Evolutionary conservation across 2,329 filamentous ascomycete genomes (phyloP).

Genomic region (Endocalyx cinctus): DNA sequence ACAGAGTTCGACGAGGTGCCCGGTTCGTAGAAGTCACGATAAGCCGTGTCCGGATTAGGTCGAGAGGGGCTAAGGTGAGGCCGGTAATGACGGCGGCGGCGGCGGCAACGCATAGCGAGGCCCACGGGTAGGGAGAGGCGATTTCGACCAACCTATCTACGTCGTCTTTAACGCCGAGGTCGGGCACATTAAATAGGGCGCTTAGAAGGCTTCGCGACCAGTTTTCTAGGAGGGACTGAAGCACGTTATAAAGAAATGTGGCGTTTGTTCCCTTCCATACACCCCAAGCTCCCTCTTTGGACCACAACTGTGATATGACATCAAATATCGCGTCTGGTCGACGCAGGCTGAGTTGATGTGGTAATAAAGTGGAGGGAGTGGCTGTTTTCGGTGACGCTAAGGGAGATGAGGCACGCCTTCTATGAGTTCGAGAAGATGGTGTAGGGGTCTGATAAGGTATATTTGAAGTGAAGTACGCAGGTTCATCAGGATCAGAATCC

Average conservation of each 20-base stretch:
- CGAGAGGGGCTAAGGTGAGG: conserved; percentile 77
- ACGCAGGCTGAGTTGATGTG: conserved; percentile 65
- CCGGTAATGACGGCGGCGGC: conserved; percentile 66
- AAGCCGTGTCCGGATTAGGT: conserved; percentile 82
- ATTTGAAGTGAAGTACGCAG: conserved; percentile 76
- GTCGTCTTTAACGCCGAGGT: conserved; percentile 70
- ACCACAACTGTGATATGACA: conserved; percentile 82
- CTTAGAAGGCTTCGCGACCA: conserved; percentile 90
- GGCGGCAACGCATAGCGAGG: conserved; percentile 69
- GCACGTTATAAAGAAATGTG: conserved; percentile 84
- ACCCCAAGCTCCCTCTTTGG: conserved; percentile 82
- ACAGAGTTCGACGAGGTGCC: conserved; percentile 71
- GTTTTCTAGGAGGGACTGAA: conserved; percentile 82
- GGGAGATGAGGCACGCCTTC: conserved; percentile 27
- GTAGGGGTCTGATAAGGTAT: conserved; percentile 49
- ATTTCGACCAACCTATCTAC: conserved; percentile 69
- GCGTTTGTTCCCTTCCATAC: conserved; percentile 93
- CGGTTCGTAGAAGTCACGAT: conserved; percentile 78
- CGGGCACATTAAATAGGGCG: conserved; percentile 84
- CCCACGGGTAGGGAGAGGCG: conserved; percentile 76
- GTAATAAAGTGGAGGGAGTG: conserved; percentile 29
- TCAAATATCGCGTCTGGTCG: conserved; percentile 79
- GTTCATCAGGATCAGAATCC: conserved; percentile 71
- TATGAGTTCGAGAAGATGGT: conserved; percentile 33
- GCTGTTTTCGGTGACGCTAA: conserved; percentile 29